Evolutionary conservation across 169 alveolate species (phyloP), one percentile per base, ranked within the genome.

Genomic region (Blepharisma undulans): DNA sequence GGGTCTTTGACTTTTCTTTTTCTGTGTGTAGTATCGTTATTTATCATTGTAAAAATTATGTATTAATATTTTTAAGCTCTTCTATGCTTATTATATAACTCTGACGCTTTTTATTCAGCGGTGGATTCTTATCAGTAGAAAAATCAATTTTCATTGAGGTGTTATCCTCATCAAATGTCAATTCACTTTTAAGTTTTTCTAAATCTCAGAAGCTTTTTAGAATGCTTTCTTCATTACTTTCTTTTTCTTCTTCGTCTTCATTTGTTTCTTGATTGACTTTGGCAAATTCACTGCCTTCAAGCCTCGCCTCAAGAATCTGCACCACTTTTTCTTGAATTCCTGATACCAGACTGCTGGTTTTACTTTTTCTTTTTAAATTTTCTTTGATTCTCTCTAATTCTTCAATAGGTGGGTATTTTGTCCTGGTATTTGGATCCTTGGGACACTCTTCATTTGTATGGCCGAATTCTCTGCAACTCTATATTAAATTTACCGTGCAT

Each of bases 381-480:
- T 82, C 89, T 22, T 6, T 0, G 10, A 82, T 59, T 30, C 89
- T 33, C 10, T 22, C 36, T 0, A 82, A 27, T 82, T 82, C 97
- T n/a, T 90, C 92, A 7, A 74, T 91, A 6, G 78, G 71, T 27
- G 91, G 95, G 21, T n/a, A 61, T 5, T 77, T 61, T 12, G 90
- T 71, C 33, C 88, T 71, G 3, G 89, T 14, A 74, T 94, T 94
- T 3, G 96, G 97, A 60, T 94, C 97, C 92, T 91, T 87, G 1
- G 93, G 91, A 33, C 97, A 94, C 59, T 89, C 88, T 6, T 77
- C 84, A 21, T 60, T 79, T 21, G 25, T 79, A 74, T 94, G 97
- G 14, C 97, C 97, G 18, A 61, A 76, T 12, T 82, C 88, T 82
- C 91, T 93, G 71, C 97, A 94, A 78, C 95, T 93, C 36, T 30